These are phyloP conservation scores for Penicillium occitanis DNA, from an alignment of 2,329 filamentous ascomycete genomes.

Conservation along the genomic window DNA sequence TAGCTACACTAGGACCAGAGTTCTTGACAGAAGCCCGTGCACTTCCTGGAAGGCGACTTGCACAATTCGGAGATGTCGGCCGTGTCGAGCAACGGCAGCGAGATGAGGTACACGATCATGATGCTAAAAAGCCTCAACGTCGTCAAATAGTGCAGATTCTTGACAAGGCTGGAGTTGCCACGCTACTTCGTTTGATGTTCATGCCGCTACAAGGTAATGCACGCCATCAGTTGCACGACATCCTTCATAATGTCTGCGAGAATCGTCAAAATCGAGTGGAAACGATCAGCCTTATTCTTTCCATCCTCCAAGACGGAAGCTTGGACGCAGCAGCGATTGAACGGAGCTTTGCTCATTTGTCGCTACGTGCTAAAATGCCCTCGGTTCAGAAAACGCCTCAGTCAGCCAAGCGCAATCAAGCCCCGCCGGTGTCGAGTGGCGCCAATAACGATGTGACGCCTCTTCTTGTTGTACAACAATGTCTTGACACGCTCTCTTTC, in stretches of 20 bases:
- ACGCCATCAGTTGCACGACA: slow-evolving; percentile 77
- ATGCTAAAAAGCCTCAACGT: slow-evolving; percentile 64
- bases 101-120: slow-evolving; percentile 47
- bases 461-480: slow-evolving; percentile 93
- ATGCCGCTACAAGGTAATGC: slow-evolving; percentile 87
- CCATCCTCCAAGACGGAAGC: slow-evolving; percentile 93
- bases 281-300: slow-evolving; percentile 86
- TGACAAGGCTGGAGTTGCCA: slow-evolving; percentile 92
- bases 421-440: slow-evolving; percentile 54
- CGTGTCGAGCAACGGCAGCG: slow-evolving; percentile 39
- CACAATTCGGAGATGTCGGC: slow-evolving; percentile 52
- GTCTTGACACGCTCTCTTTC: slow-evolving; percentile 79
- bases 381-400: slow-evolving; percentile 79
- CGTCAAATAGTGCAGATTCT: slow-evolving; percentile 92
- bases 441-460: slow-evolving; percentile 87
- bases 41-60: slow-evolving; percentile 58
- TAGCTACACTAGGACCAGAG: slow-evolving; percentile 80
- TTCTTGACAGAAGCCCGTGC: slow-evolving; percentile 83
- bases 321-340: slow-evolving; percentile 91
- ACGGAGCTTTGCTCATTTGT: slow-evolving; percentile 90
- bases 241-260: slow-evolving; percentile 88
- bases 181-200: slow-evolving; percentile 97
- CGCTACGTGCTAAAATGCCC: slow-evolving; percentile 81
- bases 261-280: slow-evolving; percentile 96
- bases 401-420: slow-evolving; percentile 71